Evolutionary conservation across 768 basidiomycete species (phyloP).

Genomic region (Amanita muscaria): DNA sequence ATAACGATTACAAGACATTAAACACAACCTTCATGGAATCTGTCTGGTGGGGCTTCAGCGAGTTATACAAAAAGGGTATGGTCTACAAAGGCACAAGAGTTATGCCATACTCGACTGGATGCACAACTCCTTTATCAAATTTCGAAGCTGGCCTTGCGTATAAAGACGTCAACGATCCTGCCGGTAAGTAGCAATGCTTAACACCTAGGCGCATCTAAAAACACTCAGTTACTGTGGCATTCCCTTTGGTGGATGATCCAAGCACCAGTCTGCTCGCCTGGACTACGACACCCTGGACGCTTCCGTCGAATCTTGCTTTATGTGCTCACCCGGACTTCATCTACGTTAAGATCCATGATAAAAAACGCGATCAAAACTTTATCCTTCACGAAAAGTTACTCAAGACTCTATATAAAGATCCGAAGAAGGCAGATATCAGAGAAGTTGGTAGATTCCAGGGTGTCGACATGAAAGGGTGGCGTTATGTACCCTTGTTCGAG

Average conservation of each 20-base stretch:
- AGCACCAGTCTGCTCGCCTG: conserved; percentile 86
- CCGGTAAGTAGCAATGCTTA: conserved; percentile 38
- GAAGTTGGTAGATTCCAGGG: conserved; percentile 85
- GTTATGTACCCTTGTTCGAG: conserved; percentile 90
- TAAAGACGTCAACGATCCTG: conserved; percentile 89
- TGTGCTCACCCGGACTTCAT: conserved; percentile 95
- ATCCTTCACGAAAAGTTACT: conserved; percentile 88
- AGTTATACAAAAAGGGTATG: conserved; percentile 85
- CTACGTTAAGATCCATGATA: conserved; percentile 95
- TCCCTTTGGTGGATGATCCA: conserved; percentile 91
- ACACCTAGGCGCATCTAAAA: no score
- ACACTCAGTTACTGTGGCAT: conserved; percentile 82
- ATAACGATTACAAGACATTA: conserved; percentile 98
- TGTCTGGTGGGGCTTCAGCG: conserved; percentile 97
- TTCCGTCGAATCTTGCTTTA: conserved; percentile 90
- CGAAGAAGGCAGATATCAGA: conserved; percentile 94
- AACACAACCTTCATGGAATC: conserved; percentile 93
- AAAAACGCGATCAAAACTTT: conserved; percentile 77
- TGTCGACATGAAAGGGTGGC: conserved; percentile 91
- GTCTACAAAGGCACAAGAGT: conserved; percentile 92
- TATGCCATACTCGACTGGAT: conserved; percentile 97
- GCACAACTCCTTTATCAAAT: conserved; percentile 93
- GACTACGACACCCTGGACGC: conserved; percentile 99
- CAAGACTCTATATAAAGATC: conserved; percentile 87
- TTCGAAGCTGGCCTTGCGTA: conserved; percentile 94